Base-by-base conservation (phyloP, 371 early-diverging fungal genomes). In the Apophysomyces trapeziformis region DNA sequence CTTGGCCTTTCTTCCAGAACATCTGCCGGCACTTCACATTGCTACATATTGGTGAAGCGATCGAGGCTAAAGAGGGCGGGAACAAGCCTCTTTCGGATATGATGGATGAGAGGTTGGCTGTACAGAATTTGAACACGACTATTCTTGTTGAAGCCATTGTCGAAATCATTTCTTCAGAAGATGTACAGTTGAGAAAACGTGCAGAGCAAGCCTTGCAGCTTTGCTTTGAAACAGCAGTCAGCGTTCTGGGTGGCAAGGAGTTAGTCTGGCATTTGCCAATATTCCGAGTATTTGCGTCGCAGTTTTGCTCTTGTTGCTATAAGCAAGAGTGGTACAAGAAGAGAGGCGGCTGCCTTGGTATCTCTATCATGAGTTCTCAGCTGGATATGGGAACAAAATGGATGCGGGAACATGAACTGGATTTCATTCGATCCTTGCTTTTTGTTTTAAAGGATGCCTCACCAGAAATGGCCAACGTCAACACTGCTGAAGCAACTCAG, bases 391-490 rank as follows among this genome's bases (percentile, higher is more conserved):
- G 95, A 6, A 85, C 84, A 5, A 79, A 85, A 36, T 99, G 98
- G 98, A 88, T 98, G 84, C 77, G 94, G 9, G 93, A 92, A 36
- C 96, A 95, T 74, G 93, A 96, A 62, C 79, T 96, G 4, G 97
- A 96, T 58, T 95, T 98, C 66, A 92, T 94, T 66, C 93, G 93
- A 63, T 92, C 97, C 1, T 73, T 99, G 32, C 75, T 99, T 6
- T 98, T 93, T 70, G 92, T 97, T 3, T 86, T 99, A 11, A 98
- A 99, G 78, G 98, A 96, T 71, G 86, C 90, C 37, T 87, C 94
- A 5, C 85, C 94, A 2, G 93, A 94, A 64, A 86, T 93, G 79
- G 88, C 92, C 8, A 87, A 89, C 38, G 83, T 86, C 7, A 91
- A 92, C 67, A 86, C 90, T 0, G 90, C 90, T 18, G 90, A 90